Evolutionary conservation across 257 asterid species (phyloP), one percentile per base, ranked within the genome.

Genomic region (Vinca minor): DNA sequence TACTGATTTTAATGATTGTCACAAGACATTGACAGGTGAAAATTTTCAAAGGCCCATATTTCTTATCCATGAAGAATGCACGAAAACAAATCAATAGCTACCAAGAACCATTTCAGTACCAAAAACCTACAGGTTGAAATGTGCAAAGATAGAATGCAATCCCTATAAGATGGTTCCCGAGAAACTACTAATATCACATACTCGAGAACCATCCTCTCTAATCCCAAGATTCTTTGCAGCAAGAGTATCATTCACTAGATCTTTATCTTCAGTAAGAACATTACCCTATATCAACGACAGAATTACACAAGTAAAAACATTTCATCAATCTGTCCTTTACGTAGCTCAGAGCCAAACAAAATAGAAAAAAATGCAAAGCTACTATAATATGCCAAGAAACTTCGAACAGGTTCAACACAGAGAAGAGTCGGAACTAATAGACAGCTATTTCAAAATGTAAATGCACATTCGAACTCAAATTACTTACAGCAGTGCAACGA

Each of bases 401-500:
- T 41, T n/a, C 35, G 17, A 10, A 41, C 25, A 31, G 11, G 41
- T 34, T 42, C 32, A 8, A 39, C n/a, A 2, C 25, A 13, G 29
- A 38, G 26, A 1, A 36, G 45, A 25, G 18, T 9, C 15, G 20
- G n/a, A 69, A 35, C 54, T 15, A 50, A 18, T 0, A 20, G 23
- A 44, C 1, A 45, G 41, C 9, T n/a, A 45, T 21, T 56, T 31
- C 23, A 15, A 55, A 17, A 29, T 15, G 61, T 31, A 55, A 15
- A 29, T 14, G 61, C 23, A 55, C 60, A 31, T 55, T 17, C 39
- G 31, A 54, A 15, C 13, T 55, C 25, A n/a, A 59, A 21, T 17
- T 7, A 76, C 97, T 84, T 77, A 91, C 98, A 63, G 95, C 98
- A 4, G 94, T 88, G 80, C 87, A 79, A 32, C 98, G 95, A 47